Percentiles rank a stretch among this genome's conserved stretches.
Evolutionary conservation across 192 early-diverging fungal genomes (phyloP).

Genomic region (Backusella westeae): DNA sequence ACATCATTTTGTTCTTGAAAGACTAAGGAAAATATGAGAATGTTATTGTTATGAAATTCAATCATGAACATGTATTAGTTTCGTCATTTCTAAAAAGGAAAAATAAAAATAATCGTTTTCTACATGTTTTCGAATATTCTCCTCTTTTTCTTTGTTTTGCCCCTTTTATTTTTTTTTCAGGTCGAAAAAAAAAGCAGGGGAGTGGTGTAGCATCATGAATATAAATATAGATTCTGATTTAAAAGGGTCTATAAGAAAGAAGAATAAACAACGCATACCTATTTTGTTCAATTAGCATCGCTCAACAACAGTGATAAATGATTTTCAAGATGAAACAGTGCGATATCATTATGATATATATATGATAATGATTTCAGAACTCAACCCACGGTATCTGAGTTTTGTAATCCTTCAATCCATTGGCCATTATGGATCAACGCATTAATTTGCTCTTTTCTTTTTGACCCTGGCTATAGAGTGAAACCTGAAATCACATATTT

Average conservation of each 20-base stretch:
- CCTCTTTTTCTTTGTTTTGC: not conserved
- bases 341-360: not conserved
- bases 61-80: not conserved
- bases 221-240: not conserved
- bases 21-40: not conserved
- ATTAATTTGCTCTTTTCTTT: not conserved
- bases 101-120: not conserved
- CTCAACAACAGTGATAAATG: not conserved
- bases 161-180: not conserved
- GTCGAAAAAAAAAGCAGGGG: not conserved
- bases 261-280: not conserved
- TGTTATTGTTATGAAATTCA: not conserved
- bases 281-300: not conserved
- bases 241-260: not conserved
- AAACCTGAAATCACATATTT: not conserved
- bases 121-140: not conserved
- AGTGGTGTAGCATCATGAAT: not conserved
- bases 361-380: not conserved
- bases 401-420: not conserved
- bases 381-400: not conserved
- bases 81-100: not conserved
- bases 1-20: not conserved
- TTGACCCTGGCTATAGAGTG: not conserved
- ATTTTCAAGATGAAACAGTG: not conserved
- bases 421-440: not conserved